Conservation (phyloP, 2,329 filamentous ascomycete genomes). For the Ceratocystis variospora region DNA sequence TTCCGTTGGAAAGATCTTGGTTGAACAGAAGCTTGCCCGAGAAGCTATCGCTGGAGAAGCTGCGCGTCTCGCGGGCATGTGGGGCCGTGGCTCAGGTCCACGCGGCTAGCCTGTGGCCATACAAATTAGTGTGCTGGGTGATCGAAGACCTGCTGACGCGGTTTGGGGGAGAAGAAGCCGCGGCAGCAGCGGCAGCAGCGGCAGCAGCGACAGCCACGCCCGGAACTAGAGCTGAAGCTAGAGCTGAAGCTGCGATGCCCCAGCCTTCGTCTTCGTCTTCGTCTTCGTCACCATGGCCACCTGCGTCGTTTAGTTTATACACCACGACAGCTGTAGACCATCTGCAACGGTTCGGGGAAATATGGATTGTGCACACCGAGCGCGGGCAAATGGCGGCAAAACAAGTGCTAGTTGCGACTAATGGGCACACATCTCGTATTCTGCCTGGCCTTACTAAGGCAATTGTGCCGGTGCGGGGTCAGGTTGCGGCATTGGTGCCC, state of each 20-base stretch:
- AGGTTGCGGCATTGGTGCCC: constrained; percentile 53
- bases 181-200: too few species aligned
- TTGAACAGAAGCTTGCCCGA: neutral
- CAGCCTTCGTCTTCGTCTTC: too few species aligned
- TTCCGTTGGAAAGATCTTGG: constrained; percentile 28
- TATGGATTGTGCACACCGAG: constrained; percentile 52
- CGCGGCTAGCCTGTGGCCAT: constrained; percentile 65
- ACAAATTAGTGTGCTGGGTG: constrained; percentile 65
- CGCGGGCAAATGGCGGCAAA: constrained; percentile 52
- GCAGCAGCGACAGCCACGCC: neutral
- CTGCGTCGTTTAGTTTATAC: constrained; percentile 52
- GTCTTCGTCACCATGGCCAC: constrained; percentile 9
- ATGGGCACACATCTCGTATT: constrained; percentile 68
- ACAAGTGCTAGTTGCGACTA: constrained; percentile 63
- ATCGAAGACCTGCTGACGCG: constrained; percentile 42
- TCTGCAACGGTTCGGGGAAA: constrained; percentile 28
- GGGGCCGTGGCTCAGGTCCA: constrained; percentile 51
- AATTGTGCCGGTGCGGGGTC: constrained; percentile 64
- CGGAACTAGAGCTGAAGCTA: too few species aligned
- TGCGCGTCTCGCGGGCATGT: constrained; percentile 42
- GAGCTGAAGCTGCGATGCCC: too few species aligned
- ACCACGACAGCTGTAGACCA: constrained; percentile 53
- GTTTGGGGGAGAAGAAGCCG: constrained; percentile 22
- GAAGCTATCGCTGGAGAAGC: constrained; percentile 31
- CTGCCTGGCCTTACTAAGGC: constrained; percentile 54